Evolutionary conservation across 345 rosid species (phyloP).

Genomic region (Citrus medica): DNA sequence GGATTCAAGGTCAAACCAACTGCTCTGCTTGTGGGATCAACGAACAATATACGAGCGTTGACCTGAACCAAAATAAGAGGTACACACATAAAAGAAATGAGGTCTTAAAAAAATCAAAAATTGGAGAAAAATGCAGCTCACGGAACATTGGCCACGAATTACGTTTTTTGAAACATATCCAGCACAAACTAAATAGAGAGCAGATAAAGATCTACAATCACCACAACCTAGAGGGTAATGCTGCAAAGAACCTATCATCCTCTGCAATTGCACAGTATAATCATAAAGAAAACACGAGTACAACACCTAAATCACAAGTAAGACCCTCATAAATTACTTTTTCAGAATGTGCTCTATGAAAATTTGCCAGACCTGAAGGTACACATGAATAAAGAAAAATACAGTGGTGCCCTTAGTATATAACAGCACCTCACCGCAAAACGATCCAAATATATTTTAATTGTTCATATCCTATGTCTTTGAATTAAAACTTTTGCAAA

Average conservation of each 20-base stretch:
- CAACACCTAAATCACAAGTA: neutral
- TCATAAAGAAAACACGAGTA: neutral
- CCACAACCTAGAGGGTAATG: neutral
- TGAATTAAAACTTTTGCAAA: neutral
- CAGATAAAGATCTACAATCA: neutral
- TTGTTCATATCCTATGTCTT: neutral
- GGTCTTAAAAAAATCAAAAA: neutral
- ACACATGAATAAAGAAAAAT: neutral
- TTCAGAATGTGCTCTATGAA: neutral
- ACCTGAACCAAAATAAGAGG: slow-evolving; percentile 47
- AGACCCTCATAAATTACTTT: neutral
- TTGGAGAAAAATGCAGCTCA: too few relatives aligned
- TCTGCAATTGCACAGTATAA: neutral
- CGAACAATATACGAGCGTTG: slow-evolving; percentile 81
- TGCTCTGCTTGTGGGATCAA: slow-evolving; percentile 93
- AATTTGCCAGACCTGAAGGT: neutral
- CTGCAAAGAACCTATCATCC: neutral
- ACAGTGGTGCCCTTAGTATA: neutral
- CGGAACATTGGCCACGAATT: neutral
- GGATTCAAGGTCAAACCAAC: slow-evolving; percentile 91
- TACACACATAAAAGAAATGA: neutral
- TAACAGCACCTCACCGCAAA: neutral
- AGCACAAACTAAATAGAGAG: neutral
- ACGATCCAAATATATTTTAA: neutral
- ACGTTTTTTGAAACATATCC: neutral